Evolutionary conservation across 2,329 filamentous ascomycete species (phyloP).

Genomic region (Zymoseptoria pseudotritici): DNA sequence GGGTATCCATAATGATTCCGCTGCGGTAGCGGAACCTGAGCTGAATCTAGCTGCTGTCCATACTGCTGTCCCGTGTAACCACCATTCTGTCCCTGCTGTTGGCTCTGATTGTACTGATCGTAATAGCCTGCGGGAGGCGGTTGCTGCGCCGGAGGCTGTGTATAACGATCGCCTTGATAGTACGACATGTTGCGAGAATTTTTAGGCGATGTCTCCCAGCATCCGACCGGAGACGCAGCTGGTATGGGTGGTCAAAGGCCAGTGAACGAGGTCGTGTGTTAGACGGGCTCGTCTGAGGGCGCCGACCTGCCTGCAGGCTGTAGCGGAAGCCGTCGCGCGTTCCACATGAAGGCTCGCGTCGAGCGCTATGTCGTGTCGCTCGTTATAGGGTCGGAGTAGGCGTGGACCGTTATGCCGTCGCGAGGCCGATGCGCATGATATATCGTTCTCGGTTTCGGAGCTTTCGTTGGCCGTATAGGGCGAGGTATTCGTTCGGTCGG

Average conservation of each 20-base stretch:
- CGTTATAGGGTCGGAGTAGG: not conserved
- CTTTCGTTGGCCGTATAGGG: not conserved
- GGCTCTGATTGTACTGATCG: slow-evolving; percentile 21
- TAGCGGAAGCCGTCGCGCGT: slow-evolving; percentile 1
- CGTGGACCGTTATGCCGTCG: not conserved
- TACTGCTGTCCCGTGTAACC: slow-evolving; percentile 14
- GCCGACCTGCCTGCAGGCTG: slow-evolving; percentile 11
- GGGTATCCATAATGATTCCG: slow-evolving; percentile 17
- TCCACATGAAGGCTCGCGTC: slow-evolving; percentile 1
- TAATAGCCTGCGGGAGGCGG: slow-evolving; percentile 17
- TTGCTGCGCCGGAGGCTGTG: slow-evolving; percentile 13
- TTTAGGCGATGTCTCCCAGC: not conserved
- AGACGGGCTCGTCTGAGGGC: slow-evolving; percentile 9
- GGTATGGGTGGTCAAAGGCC: not conserved
- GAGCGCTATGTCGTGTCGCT: not conserved
- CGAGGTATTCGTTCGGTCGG: not conserved
- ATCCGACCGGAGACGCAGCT: not conserved
- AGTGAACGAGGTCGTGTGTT: not conserved
- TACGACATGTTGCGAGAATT: slow-evolving; percentile 42
- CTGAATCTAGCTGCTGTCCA: slow-evolving; percentile 4
- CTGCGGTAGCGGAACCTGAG: slow-evolving; percentile 3
- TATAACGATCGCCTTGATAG: slow-evolving; percentile 47
- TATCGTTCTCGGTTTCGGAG: not conserved
- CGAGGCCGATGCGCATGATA: not conserved
- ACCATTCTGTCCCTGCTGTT: slow-evolving; percentile 21